Evolutionary conservation across 2,329 filamentous ascomycete species (phyloP), one percentile per base, ranked within the genome.

Genomic region (Aspergillus uvarum): DNA sequence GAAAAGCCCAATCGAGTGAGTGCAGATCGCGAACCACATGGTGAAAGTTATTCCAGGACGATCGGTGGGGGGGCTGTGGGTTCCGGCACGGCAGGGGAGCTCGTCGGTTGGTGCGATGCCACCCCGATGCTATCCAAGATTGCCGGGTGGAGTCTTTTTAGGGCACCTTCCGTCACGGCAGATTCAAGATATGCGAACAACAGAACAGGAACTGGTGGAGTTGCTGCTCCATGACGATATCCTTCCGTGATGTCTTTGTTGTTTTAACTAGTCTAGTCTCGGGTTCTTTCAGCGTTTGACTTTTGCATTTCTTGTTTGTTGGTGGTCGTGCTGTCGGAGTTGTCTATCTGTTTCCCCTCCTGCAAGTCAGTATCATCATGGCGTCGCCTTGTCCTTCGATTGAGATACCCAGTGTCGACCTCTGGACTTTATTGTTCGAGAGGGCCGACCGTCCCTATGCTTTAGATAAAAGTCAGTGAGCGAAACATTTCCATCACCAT

Each of bases 391-490:
- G 56, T 14, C 57, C 62, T 11, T 24, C 52, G 8, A 32, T 65
- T 22, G 56, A 58, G n/a, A 62, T 65, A 12, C 63, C 62, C 5
- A n/a, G 59, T 7, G 26, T 60, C 24, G 58, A 64, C 51, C 51
- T 65, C 38, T 66, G 63, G 63, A 56, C 32, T 5, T 62, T 61
- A 32, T 56, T 66, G n/a, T 66, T 65, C 47, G 59, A 66, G 42
- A 59, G 57, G 3, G 4, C 29, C 5, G 59, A 65, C 22, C 57
- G 55, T 1, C 49, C 58, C 2, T 65, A 57, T 42, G 51, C 61
- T 0, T 42, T 35, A 14, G 32, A 59, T 21, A 55, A 63, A 21
- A 54, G 59, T 62, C 54, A 14, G 49, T 62, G 56, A 14, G 49
- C 42, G 16, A n/a, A 24, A 21, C 3, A 2, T 38, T 29, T 29